These are phyloP conservation scores for Metarhizium humberi DNA, from an alignment of 2,329 filamentous ascomycete genomes.

Conservation along the genomic window DNA sequence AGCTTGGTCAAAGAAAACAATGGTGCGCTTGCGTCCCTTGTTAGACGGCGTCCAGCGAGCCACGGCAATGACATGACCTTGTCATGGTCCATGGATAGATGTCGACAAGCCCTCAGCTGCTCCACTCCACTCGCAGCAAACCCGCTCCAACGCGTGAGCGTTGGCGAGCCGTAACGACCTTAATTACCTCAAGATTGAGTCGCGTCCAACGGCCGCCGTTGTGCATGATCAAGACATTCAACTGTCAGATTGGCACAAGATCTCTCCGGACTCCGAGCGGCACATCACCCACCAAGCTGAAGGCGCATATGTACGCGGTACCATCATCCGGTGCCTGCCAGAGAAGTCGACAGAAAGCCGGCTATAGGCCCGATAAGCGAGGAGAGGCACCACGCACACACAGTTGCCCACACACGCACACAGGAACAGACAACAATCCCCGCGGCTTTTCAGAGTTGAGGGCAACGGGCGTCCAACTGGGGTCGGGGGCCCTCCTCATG, in stretches of 20 bases:
- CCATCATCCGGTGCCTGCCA: background rate
- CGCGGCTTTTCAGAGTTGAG: background rate
- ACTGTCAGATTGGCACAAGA: background rate
- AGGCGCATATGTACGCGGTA: background rate
- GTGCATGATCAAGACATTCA: conserved; percentile 1
- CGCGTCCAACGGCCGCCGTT: conserved; percentile 1
- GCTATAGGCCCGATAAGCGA: conserved; percentile 7
- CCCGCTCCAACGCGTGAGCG: conserved; percentile 5
- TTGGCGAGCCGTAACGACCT: conserved; percentile 6
- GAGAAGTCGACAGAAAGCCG: background rate
- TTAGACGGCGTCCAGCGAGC: background rate
- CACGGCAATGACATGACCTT: conserved; percentile 3
- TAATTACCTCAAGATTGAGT: background rate
- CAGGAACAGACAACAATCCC: background rate
- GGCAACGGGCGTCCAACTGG: background rate
- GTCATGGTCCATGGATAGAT: background rate
- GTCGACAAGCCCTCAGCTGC: conserved; percentile 2
- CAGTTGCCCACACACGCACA: background rate
- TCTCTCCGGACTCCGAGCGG: conserved; percentile 3
- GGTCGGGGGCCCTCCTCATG: background rate
- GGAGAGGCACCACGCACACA: conserved; percentile 1
- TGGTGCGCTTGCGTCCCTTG: too few species aligned
- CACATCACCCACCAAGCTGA: background rate
- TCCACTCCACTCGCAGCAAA: conserved; percentile 7
- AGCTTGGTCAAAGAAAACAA: too few species aligned